phyloP scores from a whole-genome alignment of 257 asterid species.

The Ilex aquifolium region DNA sequence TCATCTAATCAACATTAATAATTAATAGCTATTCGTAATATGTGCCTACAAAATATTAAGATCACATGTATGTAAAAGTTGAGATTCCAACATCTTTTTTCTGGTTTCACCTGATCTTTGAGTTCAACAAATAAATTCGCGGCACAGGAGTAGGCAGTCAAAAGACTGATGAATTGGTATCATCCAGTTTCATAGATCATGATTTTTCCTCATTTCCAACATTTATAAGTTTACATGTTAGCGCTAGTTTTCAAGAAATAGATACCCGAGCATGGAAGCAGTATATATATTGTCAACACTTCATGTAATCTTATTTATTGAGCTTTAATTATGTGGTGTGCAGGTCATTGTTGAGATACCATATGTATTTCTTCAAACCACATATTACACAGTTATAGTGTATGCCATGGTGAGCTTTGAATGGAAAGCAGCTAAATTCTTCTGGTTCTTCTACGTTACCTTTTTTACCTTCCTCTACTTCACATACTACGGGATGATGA shows the following conservation, averaged over 20 bases:
- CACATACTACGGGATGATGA: slow-evolving; percentile 61
- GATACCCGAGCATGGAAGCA: not conserved
- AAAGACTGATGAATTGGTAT: not conserved
- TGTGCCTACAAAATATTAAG: not conserved
- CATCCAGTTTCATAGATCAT: too few species aligned
- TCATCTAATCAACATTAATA: not conserved
- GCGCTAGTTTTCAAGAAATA: not conserved
- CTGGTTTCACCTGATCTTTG: not conserved
- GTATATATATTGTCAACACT: not conserved
- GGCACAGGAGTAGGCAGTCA: not conserved
- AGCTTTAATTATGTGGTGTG: slow-evolving; percentile 12
- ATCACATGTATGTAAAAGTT: not conserved
- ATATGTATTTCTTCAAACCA: slow-evolving; percentile 39
- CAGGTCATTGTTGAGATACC: slow-evolving; percentile 52
- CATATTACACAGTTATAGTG: slow-evolving; percentile 40
- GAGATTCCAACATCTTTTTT: not conserved
- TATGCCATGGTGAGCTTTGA: slow-evolving; percentile 49
- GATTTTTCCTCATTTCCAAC: not conserved
- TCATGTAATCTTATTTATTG: not conserved
- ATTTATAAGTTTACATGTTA: not conserved
- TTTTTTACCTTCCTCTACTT: slow-evolving; percentile 53
- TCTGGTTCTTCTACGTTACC: slow-evolving; percentile 49
- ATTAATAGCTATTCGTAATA: not conserved
- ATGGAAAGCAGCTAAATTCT: slow-evolving; percentile 42
- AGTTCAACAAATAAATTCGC: not conserved